Evolutionary conservation across 495 filamentous ascomycete genomes (phyloP), one percentile per base, ranked within the genome.

Genomic region (Penicillium angulare): DNA sequence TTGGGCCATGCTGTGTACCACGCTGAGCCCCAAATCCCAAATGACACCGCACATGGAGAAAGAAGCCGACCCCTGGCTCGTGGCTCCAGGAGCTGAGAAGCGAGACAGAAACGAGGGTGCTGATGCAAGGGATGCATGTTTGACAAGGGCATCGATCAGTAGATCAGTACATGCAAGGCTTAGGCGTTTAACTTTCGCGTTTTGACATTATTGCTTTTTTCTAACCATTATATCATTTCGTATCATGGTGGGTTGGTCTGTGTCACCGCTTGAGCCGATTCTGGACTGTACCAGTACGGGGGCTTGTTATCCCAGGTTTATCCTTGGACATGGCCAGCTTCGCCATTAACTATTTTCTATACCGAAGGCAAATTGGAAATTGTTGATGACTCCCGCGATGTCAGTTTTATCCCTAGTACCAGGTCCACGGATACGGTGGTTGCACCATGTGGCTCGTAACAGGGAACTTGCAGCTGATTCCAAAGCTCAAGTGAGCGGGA

Each of bases 11-110:
- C 43, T 22, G 42, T 38, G 23, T 9, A 35, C 15, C 42, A 38
- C 46, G 16, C 29, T 13, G 35, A 41, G 36, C 46, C 20, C n/a
- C n/a, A n/a, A n/a, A n/a, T n/a, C n/a, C n/a, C 40, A 51, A 38
- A 50, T 61, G 57, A 61, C 33, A 56, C 49, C 27, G 44, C 61
- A 64, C 57, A 64, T 64, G 54, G 54, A 36, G 15, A 9, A 33
- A 31, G 13, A 41, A 31, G 23, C 17, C 24, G 2, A n/a, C 26
- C 34, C 22, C 22, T 35, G 27, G 27, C 55, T 58, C 49, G 60
- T 54, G 53, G 47, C 35, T 50, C 48, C 50, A 39, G 22, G 34
- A 53, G 16, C 21, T 34, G 46, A 16, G 38, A 21, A 20, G 35
- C 22, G 47, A 52, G 27, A 53, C 35, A 41, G 41, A 21, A 54